Percentiles rank a stretch among this genome's conserved stretches.
These are phyloP conservation scores for Luvunga scandens DNA, from an alignment of 345 rosid species.

Conservation along the genomic window DNA sequence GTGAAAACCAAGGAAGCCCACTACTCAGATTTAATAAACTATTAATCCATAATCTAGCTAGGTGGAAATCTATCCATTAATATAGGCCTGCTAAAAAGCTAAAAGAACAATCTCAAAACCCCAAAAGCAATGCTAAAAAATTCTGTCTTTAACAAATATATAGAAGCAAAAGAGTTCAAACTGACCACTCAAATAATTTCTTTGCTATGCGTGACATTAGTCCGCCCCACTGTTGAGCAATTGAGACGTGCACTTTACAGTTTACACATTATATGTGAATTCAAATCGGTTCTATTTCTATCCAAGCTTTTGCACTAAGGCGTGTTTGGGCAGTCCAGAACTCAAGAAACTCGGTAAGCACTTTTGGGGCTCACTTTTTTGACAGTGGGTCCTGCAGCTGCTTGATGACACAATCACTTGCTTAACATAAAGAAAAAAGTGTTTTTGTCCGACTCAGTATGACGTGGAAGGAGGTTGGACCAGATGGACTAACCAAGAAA, in stretches of 20 bases:
- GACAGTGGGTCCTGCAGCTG: slow-evolving; percentile 9
- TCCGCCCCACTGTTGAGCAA: slow-evolving; percentile 22
- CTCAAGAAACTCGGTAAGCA: slow-evolving; percentile 14
- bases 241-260: slow-evolving; percentile 4
- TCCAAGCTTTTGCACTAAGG: slow-evolving; percentile 16
- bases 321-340: slow-evolving; percentile 26
- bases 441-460: slow-evolving; percentile 51
- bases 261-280: slow-evolving; percentile 25
- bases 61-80: background rate
- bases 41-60: slow-evolving; percentile 5
- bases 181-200: slow-evolving; percentile 1
- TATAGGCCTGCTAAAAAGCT: background rate
- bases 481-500: slow-evolving; percentile 24
- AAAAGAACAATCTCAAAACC: background rate
- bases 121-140: slow-evolving; percentile 19
- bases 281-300: background rate
- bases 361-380: slow-evolving; percentile 20
- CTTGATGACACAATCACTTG: slow-evolving; percentile 32
- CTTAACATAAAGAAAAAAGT: slow-evolving; percentile 26
- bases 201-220: slow-evolving; percentile 9
- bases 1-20: slow-evolving; percentile 18
- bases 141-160: background rate
- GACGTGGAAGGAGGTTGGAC: slow-evolving; percentile 35
- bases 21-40: slow-evolving; percentile 1
- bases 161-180: slow-evolving; percentile 1